Evolutionary conservation across 1,139 yeast species (phyloP).

Genomic region (Geotrichum phurueaensis): DNA sequence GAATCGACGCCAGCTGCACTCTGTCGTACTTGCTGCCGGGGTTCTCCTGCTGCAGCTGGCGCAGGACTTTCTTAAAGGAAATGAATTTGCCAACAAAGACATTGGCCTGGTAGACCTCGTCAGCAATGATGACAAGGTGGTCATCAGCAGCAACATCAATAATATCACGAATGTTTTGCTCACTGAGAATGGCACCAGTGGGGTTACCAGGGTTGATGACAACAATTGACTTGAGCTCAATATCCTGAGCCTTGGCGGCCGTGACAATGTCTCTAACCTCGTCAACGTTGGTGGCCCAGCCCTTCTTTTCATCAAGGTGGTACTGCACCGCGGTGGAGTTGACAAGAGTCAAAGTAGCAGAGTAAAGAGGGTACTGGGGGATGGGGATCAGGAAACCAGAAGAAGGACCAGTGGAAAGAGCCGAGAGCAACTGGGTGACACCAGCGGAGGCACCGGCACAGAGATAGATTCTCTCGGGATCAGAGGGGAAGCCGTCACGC

Average conservation of each 20-base stretch:
- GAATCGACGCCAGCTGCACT: slow-evolving; percentile 87
- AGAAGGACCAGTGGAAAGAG: slow-evolving; percentile 58
- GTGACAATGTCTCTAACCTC: slow-evolving; percentile 55
- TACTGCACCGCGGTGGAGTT: slow-evolving; percentile 84
- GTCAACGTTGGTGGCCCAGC: slow-evolving; percentile 76
- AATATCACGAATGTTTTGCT: slow-evolving; percentile 61
- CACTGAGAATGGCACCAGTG: slow-evolving; percentile 75
- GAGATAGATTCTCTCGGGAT: slow-evolving; percentile 67
- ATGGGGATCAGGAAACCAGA: slow-evolving; percentile 91
- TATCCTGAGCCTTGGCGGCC: slow-evolving; percentile 48
- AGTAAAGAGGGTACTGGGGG: slow-evolving; percentile 94
- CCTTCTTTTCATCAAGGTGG: slow-evolving; percentile 66
- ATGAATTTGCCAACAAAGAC: slow-evolving; percentile 54
- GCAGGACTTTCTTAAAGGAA: slow-evolving; percentile 43
- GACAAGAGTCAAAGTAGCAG: slow-evolving; percentile 82
- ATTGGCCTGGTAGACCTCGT: slow-evolving; percentile 95
- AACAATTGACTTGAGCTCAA: slow-evolving; percentile 72
- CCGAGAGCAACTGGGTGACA: slow-evolving; percentile 66
- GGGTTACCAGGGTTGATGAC: slow-evolving; percentile 98
- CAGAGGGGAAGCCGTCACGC: slow-evolving; percentile 63
- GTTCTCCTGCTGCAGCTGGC: slow-evolving; percentile 50
- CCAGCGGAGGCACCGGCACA: slow-evolving; percentile 95
- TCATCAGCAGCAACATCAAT: slow-evolving; percentile 74
- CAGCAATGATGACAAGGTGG: slow-evolving; percentile 88
- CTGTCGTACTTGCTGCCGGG: slow-evolving; percentile 52